Evolutionary conservation across 805 yeast species (phyloP).

Genomic region (Suhomyces sp.): DNA sequence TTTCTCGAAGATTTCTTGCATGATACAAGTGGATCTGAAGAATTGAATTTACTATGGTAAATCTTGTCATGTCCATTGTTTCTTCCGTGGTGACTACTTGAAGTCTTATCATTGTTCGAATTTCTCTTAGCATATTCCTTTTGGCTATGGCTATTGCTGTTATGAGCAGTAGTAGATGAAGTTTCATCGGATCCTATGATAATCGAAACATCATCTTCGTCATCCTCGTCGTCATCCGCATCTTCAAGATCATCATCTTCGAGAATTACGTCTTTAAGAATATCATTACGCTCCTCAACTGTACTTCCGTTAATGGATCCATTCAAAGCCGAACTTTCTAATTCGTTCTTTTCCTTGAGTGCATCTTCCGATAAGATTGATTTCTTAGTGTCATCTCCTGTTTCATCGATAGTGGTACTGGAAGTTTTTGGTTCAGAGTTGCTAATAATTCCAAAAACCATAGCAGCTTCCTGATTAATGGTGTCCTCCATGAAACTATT

Average conservation of each 20-base stretch:
- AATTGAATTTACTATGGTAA: constrained; percentile 14
- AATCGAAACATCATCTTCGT: constrained; percentile 39
- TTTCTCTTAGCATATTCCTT: constrained; percentile 4
- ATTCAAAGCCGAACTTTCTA: neutral
- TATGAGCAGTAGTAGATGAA: constrained; percentile 19
- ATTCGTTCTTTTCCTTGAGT: constrained; percentile 4
- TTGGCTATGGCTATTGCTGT: constrained; percentile 9
- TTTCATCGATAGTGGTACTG: neutral
- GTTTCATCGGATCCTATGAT: constrained; percentile 37
- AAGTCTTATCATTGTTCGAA: neutral
- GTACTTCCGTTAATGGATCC: neutral
- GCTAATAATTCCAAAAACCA: constrained; percentile 45
- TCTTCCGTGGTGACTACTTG: constrained; percentile 5
- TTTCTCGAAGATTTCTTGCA: constrained; percentile 15
- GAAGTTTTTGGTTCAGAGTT: constrained; percentile 8
- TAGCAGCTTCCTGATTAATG: constrained; percentile 42
- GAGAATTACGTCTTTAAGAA: constrained; percentile 9
- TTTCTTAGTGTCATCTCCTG: constrained; percentile 4
- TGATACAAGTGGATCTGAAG: constrained; percentile 24
- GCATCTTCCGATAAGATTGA: neutral
- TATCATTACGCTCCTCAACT: constrained; percentile 3
- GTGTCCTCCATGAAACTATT: constrained; percentile 17
- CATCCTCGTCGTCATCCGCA: constrained; percentile 32
- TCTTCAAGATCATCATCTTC: constrained; percentile 17
- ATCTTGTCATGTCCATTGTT: constrained; percentile 16